phyloP scores from a whole-genome alignment of 495 filamentous ascomycete genomes.

The Viridothelium virens region DNA sequence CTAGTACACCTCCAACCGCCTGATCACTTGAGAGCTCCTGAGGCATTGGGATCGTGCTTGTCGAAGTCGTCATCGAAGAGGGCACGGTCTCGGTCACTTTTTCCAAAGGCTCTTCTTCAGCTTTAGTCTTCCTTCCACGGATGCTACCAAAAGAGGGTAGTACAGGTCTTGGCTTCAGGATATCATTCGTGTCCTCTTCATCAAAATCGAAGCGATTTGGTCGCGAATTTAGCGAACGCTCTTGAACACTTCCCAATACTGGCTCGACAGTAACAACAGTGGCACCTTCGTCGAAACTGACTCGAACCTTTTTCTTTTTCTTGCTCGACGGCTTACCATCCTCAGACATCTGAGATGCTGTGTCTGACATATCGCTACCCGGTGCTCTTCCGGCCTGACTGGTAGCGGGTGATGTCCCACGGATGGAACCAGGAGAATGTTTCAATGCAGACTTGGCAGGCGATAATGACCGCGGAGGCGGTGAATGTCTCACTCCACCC shows the following conservation, averaged over 20 bases:
- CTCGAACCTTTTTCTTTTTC: slow-evolving; percentile 64
- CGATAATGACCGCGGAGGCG: slow-evolving; percentile 71
- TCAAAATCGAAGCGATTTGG: neutral
- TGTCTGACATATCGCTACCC: slow-evolving; percentile 54
- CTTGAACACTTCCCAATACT: neutral
- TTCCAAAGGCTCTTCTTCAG: slow-evolving; percentile 22
- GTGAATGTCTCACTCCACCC: slow-evolving; percentile 55
- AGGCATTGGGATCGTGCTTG: slow-evolving; percentile 21
- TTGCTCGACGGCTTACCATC: slow-evolving; percentile 41
- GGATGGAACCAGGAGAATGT: slow-evolving; percentile 43
- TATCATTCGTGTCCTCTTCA: slow-evolving; percentile 53
- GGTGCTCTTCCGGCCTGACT: slow-evolving; percentile 31
- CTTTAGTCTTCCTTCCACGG: slow-evolving; percentile 25
- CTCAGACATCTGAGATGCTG: slow-evolving; percentile 51
- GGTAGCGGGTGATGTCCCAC: slow-evolving; percentile 26
- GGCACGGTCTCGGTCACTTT: slow-evolving; percentile 38
- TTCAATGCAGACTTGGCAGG: slow-evolving; percentile 86
- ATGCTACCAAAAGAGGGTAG: slow-evolving; percentile 83
- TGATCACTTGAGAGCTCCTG: slow-evolving; percentile 55
- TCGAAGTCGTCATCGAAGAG: slow-evolving; percentile 26
- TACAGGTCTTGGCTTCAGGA: slow-evolving; percentile 66
- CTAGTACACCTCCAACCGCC: slow-evolving; percentile 52
- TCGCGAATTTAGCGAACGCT: neutral
- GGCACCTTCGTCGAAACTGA: slow-evolving; percentile 65
- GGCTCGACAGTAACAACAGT: neutral